Evolutionary conservation across 257 asterid species (phyloP), one percentile per base, ranked within the genome.

Genomic region (Nicotiana benthamiana): DNA sequence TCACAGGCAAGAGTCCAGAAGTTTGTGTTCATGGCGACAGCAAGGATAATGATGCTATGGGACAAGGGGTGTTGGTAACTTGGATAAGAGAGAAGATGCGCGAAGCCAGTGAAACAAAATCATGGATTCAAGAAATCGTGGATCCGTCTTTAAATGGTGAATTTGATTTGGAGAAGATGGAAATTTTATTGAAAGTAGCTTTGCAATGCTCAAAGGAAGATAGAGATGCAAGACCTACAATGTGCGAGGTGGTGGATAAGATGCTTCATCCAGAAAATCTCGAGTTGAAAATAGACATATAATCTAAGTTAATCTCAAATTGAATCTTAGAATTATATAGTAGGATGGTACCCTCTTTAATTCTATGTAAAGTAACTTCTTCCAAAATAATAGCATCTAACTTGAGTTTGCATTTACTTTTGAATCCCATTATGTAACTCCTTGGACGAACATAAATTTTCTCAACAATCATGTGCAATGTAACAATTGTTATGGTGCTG

Each of bases 71-170:
- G 75, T 62, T 83, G 12, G 82, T 75, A 48, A 79, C 20, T 46
- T 86, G 91, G 87, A 85, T 83, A 12, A 84, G 78, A 68, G 85
- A 79, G 26, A 86, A 80, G 3, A 68, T 80, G 88, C 65, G 52
- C 24, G 67, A 26, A 40, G 56, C 40, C 0, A 75, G 24, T 2
- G 61, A 22, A 12, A 22, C 15, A 15, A 30, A 43, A 52, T 74
- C 79, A 12, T 82, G 82, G 86, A 67, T 75, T 54, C 62, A 62
- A 34, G 62, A 79, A 16, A 81, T 88, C 26, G 84, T 83, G 4
- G 89, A 86, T 46, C 88, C 86, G 67, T 28, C 36, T 9, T 17
- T 84, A 68, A 48, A 30, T 53, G 89, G 83, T 5, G 82, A 79
- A 1, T 86, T 59, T 77, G 82, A 84, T 1, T 20, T 20, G 78